Percentiles rank a stretch among this genome's conserved stretches.
Conservation (phyloP, 2,329 filamentous ascomycete genomes). For the Parastagonospora avenae region DNA sequence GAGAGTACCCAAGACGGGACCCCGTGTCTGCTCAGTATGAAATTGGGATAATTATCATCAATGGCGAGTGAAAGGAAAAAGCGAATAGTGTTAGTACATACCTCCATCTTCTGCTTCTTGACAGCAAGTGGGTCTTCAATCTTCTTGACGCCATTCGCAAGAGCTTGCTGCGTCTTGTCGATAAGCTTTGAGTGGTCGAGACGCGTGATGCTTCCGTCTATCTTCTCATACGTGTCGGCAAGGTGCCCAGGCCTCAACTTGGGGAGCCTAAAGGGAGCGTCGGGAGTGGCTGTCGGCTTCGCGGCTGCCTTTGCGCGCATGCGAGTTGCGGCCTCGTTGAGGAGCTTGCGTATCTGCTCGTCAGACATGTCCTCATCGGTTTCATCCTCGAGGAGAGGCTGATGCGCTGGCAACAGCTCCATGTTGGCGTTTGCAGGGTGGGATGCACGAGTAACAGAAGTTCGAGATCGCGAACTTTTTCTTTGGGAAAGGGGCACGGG, state of each 20-base stretch:
- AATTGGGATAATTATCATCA: conserved; percentile 77
- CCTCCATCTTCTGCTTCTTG: conserved; percentile 57
- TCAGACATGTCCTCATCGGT: conserved; percentile 61
- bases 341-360: conserved; percentile 66
- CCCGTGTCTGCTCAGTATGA: conserved; percentile 71
- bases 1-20: conserved; percentile 80
- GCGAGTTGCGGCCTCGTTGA: conserved; percentile 67
- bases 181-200: conserved; percentile 59
- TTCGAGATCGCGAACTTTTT: conserved; percentile 32
- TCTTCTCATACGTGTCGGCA: conserved; percentile 60
- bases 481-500: conserved; percentile 23
- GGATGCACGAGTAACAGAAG: conserved; percentile 27
- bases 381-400: conserved; percentile 37
- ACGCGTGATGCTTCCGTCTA: conserved; percentile 58
- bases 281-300: conserved; percentile 29
- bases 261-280: conserved; percentile 54
- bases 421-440: conserved; percentile 37
- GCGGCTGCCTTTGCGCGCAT: conserved; percentile 52
- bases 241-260: conserved; percentile 55
- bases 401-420: conserved; percentile 44
- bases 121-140: conserved; percentile 60
- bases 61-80: background rate
- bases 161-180: conserved; percentile 53
- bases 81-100: conserved; percentile 42
- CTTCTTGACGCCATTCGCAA: conserved; percentile 56